These are phyloP conservation scores for Coniella lustricola DNA, from an alignment of 2,329 filamentous ascomycete species.

Conservation along the genomic window DNA sequence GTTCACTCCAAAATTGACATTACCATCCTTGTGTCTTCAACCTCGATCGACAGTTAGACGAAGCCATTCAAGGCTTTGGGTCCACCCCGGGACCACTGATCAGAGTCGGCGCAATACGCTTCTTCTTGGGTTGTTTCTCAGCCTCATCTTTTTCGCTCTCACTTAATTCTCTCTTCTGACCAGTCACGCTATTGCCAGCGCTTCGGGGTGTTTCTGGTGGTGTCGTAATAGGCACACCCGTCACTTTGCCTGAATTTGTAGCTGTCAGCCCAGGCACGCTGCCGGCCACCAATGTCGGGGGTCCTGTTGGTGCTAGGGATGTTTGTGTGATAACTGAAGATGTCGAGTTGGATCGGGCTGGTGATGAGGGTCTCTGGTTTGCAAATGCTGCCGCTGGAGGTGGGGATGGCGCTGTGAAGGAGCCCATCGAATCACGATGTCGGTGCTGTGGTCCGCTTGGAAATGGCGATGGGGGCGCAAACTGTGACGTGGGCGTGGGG, in stretches of 20 bases:
- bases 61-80: neutral
- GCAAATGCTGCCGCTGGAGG: conserved; percentile 52
- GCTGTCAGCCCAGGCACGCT: conserved; percentile 72
- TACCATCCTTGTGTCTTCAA: neutral
- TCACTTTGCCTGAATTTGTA: conserved; percentile 57
- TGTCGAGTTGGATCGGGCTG: conserved; percentile 76
- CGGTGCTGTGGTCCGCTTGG: conserved; percentile 41
- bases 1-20: too few relatives aligned
- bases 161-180: conserved; percentile 50
- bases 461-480: conserved; percentile 56
- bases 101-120: conserved; percentile 62
- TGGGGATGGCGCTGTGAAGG: conserved; percentile 52
- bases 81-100: conserved; percentile 29
- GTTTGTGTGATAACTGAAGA: conserved; percentile 69
- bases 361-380: conserved; percentile 64
- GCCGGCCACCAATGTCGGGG: conserved; percentile 68
- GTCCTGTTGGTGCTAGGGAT: conserved; percentile 37
- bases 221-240: conserved; percentile 69
- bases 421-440: conserved; percentile 51
- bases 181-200: conserved; percentile 47
- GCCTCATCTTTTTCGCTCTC: conserved; percentile 47
- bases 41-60: neutral
- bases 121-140: conserved; percentile 54
- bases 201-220: conserved; percentile 81
- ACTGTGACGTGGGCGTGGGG: conserved; percentile 61